These are phyloP conservation scores for Apophysomyces elegans DNA, from an alignment of 371 early-diverging fungal species.

Conservation along the genomic window DNA sequence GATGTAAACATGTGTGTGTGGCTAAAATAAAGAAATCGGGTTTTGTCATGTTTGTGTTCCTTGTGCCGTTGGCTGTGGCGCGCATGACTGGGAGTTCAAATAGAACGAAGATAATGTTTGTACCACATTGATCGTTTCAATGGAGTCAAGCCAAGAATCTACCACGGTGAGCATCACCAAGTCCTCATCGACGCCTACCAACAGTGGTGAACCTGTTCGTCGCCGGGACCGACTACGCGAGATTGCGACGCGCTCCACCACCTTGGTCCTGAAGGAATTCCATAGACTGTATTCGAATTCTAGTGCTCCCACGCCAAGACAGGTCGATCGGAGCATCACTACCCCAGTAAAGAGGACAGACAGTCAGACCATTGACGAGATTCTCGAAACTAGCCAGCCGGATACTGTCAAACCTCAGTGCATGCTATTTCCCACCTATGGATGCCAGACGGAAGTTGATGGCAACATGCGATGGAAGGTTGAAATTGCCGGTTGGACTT, in stretches of 20 bases:
- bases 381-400: constrained; percentile 18
- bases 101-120: neutral
- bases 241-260: constrained; percentile 26
- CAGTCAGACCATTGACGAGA: constrained; percentile 24
- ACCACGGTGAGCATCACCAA: neutral
- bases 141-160: neutral
- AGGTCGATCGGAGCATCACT: neutral
- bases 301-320: constrained; percentile 5
- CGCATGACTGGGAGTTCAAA: constrained; percentile 1
- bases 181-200: constrained; percentile 6
- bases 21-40: constrained; percentile 1
- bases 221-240: constrained; percentile 34
- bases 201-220: constrained; percentile 1
- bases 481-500: constrained; percentile 44
- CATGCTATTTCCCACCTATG: constrained; percentile 49
- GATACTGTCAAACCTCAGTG: constrained; percentile 41
- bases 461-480: constrained; percentile 30
- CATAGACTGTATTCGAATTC: constrained; percentile 25
- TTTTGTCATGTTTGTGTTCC: neutral
- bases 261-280: constrained; percentile 32
- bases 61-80: constrained; percentile 3
- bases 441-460: constrained; percentile 22
- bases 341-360: neutral
- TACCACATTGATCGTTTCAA: constrained; percentile 1
- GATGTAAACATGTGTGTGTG: neutral